Evolutionary conservation across 257 asterid species (phyloP).

Genomic region (Solanum neorickii): DNA sequence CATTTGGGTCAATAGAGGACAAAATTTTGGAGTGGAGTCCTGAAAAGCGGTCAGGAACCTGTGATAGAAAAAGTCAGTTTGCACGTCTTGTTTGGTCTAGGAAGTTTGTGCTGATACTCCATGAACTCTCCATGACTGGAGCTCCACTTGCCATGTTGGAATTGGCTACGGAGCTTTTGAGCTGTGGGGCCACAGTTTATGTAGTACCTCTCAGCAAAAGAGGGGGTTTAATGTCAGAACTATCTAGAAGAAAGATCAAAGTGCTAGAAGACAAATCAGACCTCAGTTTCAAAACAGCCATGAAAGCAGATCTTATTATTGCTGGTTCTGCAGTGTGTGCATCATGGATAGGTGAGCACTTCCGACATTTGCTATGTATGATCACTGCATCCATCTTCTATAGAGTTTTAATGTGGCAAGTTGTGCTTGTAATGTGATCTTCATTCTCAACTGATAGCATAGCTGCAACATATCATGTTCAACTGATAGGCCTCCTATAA

Average conservation of each 20-base stretch:
- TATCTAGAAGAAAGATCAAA: conserved; percentile 75
- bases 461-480: not conserved
- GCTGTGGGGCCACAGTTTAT: conserved; percentile 91
- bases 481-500: not conserved
- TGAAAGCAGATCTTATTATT: conserved; percentile 88
- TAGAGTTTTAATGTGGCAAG: not conserved
- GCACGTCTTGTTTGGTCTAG: conserved; percentile 98
- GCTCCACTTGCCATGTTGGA: conserved; percentile 99
- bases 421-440: not conserved
- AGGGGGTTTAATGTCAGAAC: conserved; percentile 89
- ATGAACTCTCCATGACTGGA: conserved; percentile 95
- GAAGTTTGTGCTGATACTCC: conserved; percentile 81
- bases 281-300: conserved; percentile 80
- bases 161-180: conserved; percentile 83
- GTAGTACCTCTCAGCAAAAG: conserved; percentile 72
- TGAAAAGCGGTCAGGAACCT: conserved; percentile 74
- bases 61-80: conserved; percentile 90
- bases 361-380: not conserved
- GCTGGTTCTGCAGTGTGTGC: conserved; percentile 97
- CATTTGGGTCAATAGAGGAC: conserved; percentile 87
- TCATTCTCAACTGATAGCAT: not conserved
- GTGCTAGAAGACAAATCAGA: conserved; percentile 74
- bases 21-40: conserved; percentile 85
- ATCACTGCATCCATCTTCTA: not conserved
- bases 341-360: conserved; percentile 83